A percentile compares a stretch with the other conserved stretches of the same genome.
Conservation (phyloP, 176 grass and related monocot genomes). For the Metroxylon sagu region DNA sequence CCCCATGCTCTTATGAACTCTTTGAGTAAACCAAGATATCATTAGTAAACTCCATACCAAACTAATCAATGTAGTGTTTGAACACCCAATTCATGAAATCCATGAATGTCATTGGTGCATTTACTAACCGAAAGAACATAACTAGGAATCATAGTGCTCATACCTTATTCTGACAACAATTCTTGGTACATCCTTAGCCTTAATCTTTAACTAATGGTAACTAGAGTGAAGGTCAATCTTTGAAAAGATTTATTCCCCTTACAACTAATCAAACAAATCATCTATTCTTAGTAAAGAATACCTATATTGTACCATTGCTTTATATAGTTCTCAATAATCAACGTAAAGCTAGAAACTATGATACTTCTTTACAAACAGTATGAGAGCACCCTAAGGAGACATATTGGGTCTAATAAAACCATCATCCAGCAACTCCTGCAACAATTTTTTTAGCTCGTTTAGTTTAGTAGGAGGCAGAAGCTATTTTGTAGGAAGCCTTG, state of each 20-base stretch:
- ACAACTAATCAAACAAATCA: background rate
- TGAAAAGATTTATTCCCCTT: background rate
- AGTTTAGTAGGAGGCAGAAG: too few species aligned
- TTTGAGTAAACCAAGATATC: background rate
- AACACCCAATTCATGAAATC: too few species aligned
- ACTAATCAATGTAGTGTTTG: too few species aligned
- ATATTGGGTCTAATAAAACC: background rate
- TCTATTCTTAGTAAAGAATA: background rate
- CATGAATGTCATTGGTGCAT: too few species aligned
- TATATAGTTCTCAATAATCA: background rate
- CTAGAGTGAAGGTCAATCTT: background rate
- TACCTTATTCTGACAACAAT: background rate
- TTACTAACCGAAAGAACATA: background rate
- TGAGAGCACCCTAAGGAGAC: background rate
- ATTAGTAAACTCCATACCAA: too few species aligned
- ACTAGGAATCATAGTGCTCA: background rate
- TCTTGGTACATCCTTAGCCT: background rate
- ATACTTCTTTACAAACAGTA: background rate
- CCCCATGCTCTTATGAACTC: too few species aligned
- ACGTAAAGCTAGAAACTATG: background rate
- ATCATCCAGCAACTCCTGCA: background rate
- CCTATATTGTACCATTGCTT: background rate
- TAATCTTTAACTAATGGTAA: background rate
- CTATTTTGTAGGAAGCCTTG: too few species aligned
- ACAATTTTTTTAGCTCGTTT: background rate